Evolutionary conservation across 2,329 filamentous ascomycete species (phyloP), one percentile per base, ranked within the genome.

Genomic region (Raffaelea arxii): DNA sequence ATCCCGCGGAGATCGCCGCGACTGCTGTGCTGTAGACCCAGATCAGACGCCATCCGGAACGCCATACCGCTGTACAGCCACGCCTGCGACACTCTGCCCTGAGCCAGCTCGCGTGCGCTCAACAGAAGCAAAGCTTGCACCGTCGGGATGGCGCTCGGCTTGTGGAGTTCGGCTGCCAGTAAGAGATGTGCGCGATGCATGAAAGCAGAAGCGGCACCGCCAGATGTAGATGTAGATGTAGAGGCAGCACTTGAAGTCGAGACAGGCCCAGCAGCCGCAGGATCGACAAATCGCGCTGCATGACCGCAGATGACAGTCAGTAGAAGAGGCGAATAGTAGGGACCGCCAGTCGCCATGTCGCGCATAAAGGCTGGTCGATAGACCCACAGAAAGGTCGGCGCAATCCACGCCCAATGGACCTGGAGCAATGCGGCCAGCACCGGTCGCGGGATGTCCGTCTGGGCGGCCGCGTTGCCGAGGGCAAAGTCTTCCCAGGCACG

Each of bases 11-110:
- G 49, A 3, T 49, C 39, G 43, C 51, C 49, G 46, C 54, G 53
- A 44, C 50, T 53, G 49, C 54, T 53, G 47, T 55, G 54, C 38
- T 55, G 55, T 35, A 57, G 51, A 18, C 54, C 56, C 19, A 59
- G 51, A 40, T 60, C 57, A 27, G 49, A 51, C 36, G 51, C 56
- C 56, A 60, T 60, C 4, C 58, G 48, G 48, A 59, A 60, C 23
- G 58, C 58, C 49, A 60, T 60, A 24, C 57, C 58, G 44, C 57
- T 59, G 48, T 59, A 60, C 43, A 60, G 49, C 58, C 58, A 60
- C 2, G 56, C 57, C 46, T 58, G 57, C 11, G 57, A 59, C 18
- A 57, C 58, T 25, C 54, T 55, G 6, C 58, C 58, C n/a, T 55
- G 50, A 10, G 54, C 57, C 14, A 58, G 49, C 16, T 59, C 57